Conservation (phyloP, 768 basidiomycete species). For the Lactarius hengduanensis region DNA sequence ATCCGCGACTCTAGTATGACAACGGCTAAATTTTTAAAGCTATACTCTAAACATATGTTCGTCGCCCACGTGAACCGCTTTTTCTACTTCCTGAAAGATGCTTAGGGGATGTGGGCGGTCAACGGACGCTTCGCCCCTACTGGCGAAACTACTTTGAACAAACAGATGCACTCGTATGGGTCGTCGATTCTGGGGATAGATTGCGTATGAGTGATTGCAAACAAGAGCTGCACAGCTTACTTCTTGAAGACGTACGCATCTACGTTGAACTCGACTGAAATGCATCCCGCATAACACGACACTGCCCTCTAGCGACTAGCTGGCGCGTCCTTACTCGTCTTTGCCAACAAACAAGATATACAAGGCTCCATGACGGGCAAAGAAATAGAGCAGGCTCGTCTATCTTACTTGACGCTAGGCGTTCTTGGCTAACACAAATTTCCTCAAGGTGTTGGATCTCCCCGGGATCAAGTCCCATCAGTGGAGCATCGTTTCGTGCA, state of each 20-base stretch:
- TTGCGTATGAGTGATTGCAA: conserved; percentile 89
- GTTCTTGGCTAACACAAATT: conserved; percentile 13
- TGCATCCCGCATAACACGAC: not conserved
- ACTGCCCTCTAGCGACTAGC: conserved; percentile 67
- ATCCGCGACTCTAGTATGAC: not conserved
- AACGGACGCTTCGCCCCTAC: conserved; percentile 92
- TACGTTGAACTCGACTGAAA: not conserved
- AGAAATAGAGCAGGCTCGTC: conserved; percentile 81
- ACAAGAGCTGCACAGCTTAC: conserved; percentile 78
- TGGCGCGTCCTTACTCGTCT: conserved; percentile 93
- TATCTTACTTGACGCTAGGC: conserved; percentile 15
- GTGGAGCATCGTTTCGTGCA: conserved; percentile 90
- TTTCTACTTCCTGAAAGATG: conserved; percentile 1
- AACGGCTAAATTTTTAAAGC: conserved; percentile 36
- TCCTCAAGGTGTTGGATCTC: conserved; percentile 71
- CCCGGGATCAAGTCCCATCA: conserved; percentile 80
- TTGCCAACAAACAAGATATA: conserved; percentile 98
- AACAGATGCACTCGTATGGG: conserved; percentile 98
- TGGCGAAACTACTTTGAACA: conserved; percentile 99
- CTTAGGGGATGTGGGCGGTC: conserved; percentile 97
- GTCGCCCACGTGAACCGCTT: conserved; percentile 30
- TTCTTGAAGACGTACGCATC: conserved; percentile 80
- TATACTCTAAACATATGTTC: conserved; percentile 81
- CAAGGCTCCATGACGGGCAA: conserved; percentile 76
- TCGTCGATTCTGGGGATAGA: conserved; percentile 93